Percentiles rank a stretch among this genome's conserved stretches.
Conservation (phyloP, 768 basidiomycete species). For the Pisolithus microcarpus region DNA sequence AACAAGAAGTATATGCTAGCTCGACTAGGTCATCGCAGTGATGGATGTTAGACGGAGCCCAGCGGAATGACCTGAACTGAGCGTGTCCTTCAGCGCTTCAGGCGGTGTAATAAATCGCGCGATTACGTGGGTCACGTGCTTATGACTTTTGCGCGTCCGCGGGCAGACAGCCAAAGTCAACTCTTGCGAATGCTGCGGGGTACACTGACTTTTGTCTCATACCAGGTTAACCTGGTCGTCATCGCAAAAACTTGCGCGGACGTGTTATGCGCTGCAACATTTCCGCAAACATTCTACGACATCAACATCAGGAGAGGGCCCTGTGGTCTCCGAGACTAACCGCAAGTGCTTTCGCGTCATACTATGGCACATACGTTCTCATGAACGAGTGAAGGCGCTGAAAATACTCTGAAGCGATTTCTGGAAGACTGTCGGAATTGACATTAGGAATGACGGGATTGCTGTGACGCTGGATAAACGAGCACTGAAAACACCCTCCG, state of each 20-base stretch:
- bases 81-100: too few species aligned
- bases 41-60: too few species aligned
- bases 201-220: conserved; percentile 3
- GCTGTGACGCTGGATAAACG: conserved; percentile 75
- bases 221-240: conserved; percentile 1
- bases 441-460: conserved; percentile 44
- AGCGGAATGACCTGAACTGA: too few species aligned
- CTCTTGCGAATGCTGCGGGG: conserved; percentile 7
- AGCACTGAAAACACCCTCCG: conserved; percentile 81
- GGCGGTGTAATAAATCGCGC: too few species aligned
- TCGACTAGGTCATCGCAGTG: too few species aligned
- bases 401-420: conserved; percentile 83
- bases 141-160: neutral
- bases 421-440: conserved; percentile 88
- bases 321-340: conserved; percentile 53
- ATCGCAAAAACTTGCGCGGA: neutral
- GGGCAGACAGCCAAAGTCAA: neutral
- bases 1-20: too few species aligned
- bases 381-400: conserved; percentile 53
- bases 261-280: neutral
- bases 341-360: conserved; percentile 34
- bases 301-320: conserved; percentile 30
- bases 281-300: conserved; percentile 10
- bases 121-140: conserved; percentile 17
- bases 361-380: neutral